Evolutionary conservation across 108 stramenopile species (phyloP).

Genomic region (Asterionellopsis glacialis): DNA sequence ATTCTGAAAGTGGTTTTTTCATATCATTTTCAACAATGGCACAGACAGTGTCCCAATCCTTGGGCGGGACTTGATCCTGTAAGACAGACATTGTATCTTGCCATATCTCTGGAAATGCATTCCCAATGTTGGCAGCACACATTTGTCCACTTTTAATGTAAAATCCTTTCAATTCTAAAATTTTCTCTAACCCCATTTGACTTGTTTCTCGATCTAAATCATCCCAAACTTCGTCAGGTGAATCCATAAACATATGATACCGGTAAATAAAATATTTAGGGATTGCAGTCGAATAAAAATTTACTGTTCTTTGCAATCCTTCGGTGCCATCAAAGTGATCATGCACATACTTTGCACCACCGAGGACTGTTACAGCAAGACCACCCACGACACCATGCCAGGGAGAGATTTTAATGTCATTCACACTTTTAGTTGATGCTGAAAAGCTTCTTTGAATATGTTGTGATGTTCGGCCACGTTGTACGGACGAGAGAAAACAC

Average conservation of each 20-base stretch:
- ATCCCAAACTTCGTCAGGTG: constrained; percentile 63
- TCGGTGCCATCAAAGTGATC: constrained; percentile 59
- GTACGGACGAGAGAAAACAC: no score
- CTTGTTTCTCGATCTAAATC: constrained; percentile 55
- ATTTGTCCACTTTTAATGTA: constrained; percentile 85
- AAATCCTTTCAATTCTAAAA: constrained; percentile 75
- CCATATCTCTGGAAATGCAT: constrained; percentile 82
- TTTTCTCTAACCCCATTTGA: constrained; percentile 54
- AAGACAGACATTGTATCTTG: constrained; percentile 77
- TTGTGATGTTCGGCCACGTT: no score
- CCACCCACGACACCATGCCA: constrained; percentile 21
- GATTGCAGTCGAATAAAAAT: constrained; percentile 57
- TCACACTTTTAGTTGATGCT: no score
- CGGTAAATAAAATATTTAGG: constrained; percentile 65
- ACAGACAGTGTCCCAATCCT: constrained; percentile 54
- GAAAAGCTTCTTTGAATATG: no score
- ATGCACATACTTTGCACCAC: constrained; percentile 44
- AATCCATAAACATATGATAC: constrained; percentile 43
- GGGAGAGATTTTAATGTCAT: background rate
- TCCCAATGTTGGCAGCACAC: constrained; percentile 76
- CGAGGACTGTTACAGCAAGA: constrained; percentile 20
- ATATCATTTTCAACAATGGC: constrained; percentile 60
- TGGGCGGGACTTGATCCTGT: constrained; percentile 72
- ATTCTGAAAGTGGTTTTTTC: constrained; percentile 31
- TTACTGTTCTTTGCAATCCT: constrained; percentile 39